These are phyloP conservation scores for Blastocystis hominis DNA, from an alignment of 352 stramenopile species.

Conservation along the genomic window DNA sequence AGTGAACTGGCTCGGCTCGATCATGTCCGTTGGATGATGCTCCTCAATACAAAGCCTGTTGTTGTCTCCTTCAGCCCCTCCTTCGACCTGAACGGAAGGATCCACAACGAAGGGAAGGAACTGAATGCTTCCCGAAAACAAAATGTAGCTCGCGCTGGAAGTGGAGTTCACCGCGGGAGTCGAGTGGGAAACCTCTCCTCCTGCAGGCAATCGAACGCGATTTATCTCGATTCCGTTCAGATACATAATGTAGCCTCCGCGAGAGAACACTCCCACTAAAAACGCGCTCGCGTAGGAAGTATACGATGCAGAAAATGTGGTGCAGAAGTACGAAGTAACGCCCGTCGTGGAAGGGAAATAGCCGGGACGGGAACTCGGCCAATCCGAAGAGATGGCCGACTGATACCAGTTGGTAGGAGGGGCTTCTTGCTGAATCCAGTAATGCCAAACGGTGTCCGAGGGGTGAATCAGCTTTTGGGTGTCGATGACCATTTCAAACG, in stretches of 20 bases:
- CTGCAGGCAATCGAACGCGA: neutral
- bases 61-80: neutral
- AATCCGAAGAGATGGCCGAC: neutral
- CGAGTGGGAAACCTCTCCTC: neutral
- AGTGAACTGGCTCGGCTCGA: neutral
- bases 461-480: neutral
- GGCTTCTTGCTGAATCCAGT: neutral
- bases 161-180: neutral
- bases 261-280: neutral
- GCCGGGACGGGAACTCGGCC: neutral
- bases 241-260: slow-evolving; percentile 38
- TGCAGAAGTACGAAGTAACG: neutral
- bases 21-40: neutral
- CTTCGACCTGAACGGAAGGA: neutral
- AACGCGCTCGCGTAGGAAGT: slow-evolving; percentile 5
- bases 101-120: slow-evolving; percentile 41
- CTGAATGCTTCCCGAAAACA: slow-evolving; percentile 33
- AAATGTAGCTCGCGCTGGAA: neutral
- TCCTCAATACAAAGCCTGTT: slow-evolving; percentile 27
- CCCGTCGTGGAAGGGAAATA: neutral
- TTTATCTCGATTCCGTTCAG: slow-evolving; percentile 44
- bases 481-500: neutral
- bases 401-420: slow-evolving; percentile 18
- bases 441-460: neutral
- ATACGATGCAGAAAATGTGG: neutral